Base-by-base conservation (phyloP, 352 stramenopile genomes). In the Phytophthora pistaciae region DNA sequence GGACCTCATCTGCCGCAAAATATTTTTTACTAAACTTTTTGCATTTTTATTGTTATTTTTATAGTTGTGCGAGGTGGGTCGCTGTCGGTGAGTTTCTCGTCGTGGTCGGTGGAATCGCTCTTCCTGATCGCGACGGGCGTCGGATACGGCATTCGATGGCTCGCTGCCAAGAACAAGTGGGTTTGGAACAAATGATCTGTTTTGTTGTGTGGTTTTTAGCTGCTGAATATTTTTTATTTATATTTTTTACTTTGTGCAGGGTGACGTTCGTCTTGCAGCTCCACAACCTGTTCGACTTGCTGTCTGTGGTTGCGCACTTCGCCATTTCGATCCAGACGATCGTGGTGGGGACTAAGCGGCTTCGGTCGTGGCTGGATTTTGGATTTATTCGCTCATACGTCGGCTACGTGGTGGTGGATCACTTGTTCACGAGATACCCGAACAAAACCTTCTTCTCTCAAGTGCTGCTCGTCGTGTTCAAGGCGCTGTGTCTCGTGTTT, bases 361-460 rank as follows among this genome's bases (percentile, higher is more conserved):
- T 79, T 6, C 85, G 87, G 21, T 96, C 90, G 56, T 96, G 90
- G 90, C 78, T 96, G 57, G 88, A 95, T 77, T 92, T 96, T 68
- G 90, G 88, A 29, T 96, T 96, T 56, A 58, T 96, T 31, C 88
- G 90, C 27, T 87, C 86, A 6, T 96, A 96, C 71, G 85, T 95
- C n/a, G 71, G 89, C 20, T 96, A 96, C 60, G 79, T 92, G 60
- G 88, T 96, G 3, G 75, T 96, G 21, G 77, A 88, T 63, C 76
- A 88, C 40, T 72, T 96, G 23, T 95, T 95, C 64, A 60, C 73
- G 33, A 79, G 77, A 1, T 93, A 91, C 68, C 76, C 79, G 66
- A 82, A 93, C 83, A 95, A 95, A 71, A 92, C 88, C 1, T 95
- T 95, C 62, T 80, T 88, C 25, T 77, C 85, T 27, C 88, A 96